Base-by-base conservation (phyloP, 208 protist species). In the Trypanosoma platydactyli region DNA sequence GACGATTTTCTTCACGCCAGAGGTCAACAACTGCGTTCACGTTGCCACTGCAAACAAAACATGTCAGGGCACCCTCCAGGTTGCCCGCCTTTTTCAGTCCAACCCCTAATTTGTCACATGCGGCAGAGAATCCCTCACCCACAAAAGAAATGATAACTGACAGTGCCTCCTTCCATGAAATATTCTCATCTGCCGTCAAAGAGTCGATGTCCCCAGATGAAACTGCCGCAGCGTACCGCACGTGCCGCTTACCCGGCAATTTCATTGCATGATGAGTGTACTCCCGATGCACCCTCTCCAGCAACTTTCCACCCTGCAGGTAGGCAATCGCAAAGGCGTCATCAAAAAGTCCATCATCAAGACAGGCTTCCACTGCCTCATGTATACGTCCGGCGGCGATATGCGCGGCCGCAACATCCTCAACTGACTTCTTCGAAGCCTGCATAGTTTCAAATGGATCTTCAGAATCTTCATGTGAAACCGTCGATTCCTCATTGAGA, bases 151-250 rank as follows among this genome's bases (percentile, higher is more conserved):
- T 73, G 30, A 94, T 86, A 0, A 77, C 68, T 0, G 84, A 84
- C n/a, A 94, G 82, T 51, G 80, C 82, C 64, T 92, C 89, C 46
- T 73, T 76, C 86, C 89, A 94, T 24, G 81, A 79, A n/a, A 86
- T 41, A 42, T 63, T 46, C 33, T 38, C 54, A 3, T 62, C 63
- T 30, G 72, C 54, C 20, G 86, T 73, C n/a, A 94, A 72, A 1
- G 46, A 30, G n/a, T 49, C 56, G 68, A 83, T 92, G 69, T 92
- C 73, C 22, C 81, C 83, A 12, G 77, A 79, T 13, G 84, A 77
- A 67, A 94, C 86, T 38, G 89, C 86, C 16, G 76, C 73, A 13
- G 81, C 76, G 68, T 85, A 85, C 13, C 88, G 55, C 33, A 94
- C 76, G 66, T 94, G 84, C 1, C 88, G 75, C 35, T 79, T 82